Base-by-base conservation (phyloP, 73 alveolate species). In the Symbiodinium pilosum region DNA sequence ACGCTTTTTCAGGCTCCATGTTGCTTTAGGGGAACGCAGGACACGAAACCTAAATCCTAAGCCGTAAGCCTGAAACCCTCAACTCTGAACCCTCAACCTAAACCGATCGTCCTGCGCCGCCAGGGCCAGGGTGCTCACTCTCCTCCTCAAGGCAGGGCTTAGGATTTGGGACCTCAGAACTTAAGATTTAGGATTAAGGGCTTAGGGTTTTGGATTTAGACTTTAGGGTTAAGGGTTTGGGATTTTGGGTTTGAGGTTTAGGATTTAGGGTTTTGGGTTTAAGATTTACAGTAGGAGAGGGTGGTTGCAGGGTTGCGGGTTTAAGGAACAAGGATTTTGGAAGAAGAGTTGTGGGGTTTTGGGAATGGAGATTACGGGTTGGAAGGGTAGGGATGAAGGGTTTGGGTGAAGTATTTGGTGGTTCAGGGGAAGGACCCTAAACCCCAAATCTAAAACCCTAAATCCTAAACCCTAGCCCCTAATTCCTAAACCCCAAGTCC, bases 91-190 rank as follows among this genome's bases (percentile, higher is more conserved):
- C 69, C 69, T 1, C 14, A 52, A 52, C 71, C 71, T 30, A 3
- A 12, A 54, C n/a, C n/a, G n/a, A n/a, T 3, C 32, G 30, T 21
- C 71, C 71, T 54, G 71, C 26, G 26, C n/a, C n/a, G n/a, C 71
- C 71, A 54, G 71, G 26, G 0, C 71, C 71, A n/a, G 93, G 93
- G n/a, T 86, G 93, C 54, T 86, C 93, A 30, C 93, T 86, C 38
- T 52, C 56, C 56, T 68, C 83, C 83, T 68, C 0, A 21, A 2
- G 30, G 12, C 34, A 5, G 43, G 6, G 18, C 18, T 68, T n/a
- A 68, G 8, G 41, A 18, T n/a, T 28, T 28, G 30, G 39, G 34
- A 39, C 32, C 9, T 28, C 26, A 21, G 81, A 21, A 4, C 36
- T 64, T 4, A 21, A 21, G 81, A 5, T 12, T 52, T 20, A 12